These are phyloP conservation scores for Catharanthus roseus DNA, from an alignment of 257 asterid species.

Conservation along the genomic window DNA sequence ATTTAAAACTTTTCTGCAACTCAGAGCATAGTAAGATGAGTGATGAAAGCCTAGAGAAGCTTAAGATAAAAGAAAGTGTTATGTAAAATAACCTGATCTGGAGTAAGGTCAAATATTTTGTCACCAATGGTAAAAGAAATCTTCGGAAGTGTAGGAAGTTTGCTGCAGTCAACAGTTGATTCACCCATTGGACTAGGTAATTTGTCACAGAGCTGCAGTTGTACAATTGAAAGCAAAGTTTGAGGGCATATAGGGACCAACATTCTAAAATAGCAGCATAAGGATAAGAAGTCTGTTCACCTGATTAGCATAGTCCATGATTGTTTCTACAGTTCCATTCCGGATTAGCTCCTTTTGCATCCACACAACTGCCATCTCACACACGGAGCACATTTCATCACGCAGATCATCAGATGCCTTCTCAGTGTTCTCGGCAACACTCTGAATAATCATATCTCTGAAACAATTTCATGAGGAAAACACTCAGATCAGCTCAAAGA, in stretches of 20 bases:
- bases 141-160: conserved; percentile 60
- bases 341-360: conserved; percentile 60
- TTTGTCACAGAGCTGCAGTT: conserved; percentile 68
- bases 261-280: not conserved
- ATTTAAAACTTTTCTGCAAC: not conserved
- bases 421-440: conserved; percentile 52
- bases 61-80: not conserved
- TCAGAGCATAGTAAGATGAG: not conserved
- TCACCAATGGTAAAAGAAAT: conserved; percentile 60
- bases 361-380: conserved; percentile 93
- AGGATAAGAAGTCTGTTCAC: conserved; percentile 23
- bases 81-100: conserved; percentile 51
- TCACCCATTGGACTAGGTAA: conserved; percentile 91
- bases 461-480: not conserved
- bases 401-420: conserved; percentile 23
- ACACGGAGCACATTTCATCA: conserved; percentile 60
- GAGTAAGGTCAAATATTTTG: conserved; percentile 55
- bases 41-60: not conserved
- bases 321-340: conserved; percentile 57
- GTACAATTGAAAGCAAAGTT: conserved; percentile 6
- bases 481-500: not conserved
- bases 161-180: conserved; percentile 63
- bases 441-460: conserved; percentile 65
- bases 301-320: conserved; percentile 66
- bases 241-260: conserved; percentile 10